phyloP scores from a whole-genome alignment of 1,284 basidiomycete species.

The Trichosporon sp. region DNA sequence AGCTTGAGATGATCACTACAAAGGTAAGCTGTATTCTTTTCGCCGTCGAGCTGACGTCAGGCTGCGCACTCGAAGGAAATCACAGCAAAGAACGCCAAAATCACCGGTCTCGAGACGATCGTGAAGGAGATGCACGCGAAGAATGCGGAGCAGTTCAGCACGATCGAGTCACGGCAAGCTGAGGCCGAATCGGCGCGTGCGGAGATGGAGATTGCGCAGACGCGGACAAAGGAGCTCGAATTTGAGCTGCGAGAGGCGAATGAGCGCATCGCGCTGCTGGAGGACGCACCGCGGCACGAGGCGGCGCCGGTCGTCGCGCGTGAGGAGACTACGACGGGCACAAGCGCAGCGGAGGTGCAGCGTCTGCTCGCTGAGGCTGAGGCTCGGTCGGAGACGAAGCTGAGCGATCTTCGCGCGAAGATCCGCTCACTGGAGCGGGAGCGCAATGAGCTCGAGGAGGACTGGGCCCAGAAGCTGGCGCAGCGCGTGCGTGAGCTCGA shows the following conservation, averaged over 20 bases:
- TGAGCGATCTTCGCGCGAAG: slow-evolving; percentile 60
- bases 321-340: neutral
- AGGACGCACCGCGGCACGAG: slow-evolving; percentile 51
- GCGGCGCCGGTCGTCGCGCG: slow-evolving; percentile 1
- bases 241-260: slow-evolving; percentile 74
- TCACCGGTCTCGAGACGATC: slow-evolving; percentile 63
- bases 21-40: slow-evolving; percentile 56
- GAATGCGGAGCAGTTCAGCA: slow-evolving; percentile 73
- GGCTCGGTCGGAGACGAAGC: slow-evolving; percentile 64
- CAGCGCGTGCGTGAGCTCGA: slow-evolving; percentile 57
- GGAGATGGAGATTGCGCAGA: slow-evolving; percentile 65
- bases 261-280: slow-evolving; percentile 63
- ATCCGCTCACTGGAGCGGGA: slow-evolving; percentile 43
- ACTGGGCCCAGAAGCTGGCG: slow-evolving; percentile 65
- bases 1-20: slow-evolving; percentile 64
- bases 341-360: slow-evolving; percentile 60
- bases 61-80: slow-evolving; percentile 64
- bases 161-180: slow-evolving; percentile 74
- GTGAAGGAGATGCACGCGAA: slow-evolving; percentile 63
- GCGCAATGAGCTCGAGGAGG: slow-evolving; percentile 59
- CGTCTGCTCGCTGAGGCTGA: slow-evolving; percentile 71
- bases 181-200: slow-evolving; percentile 75
- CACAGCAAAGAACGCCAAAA: slow-evolving; percentile 57
- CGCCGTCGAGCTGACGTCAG: slow-evolving; percentile 52
- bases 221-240: slow-evolving; percentile 71